Evolutionary conservation across 192 early-diverging fungal genomes (phyloP).

Genomic region (Podila verticillata): DNA sequence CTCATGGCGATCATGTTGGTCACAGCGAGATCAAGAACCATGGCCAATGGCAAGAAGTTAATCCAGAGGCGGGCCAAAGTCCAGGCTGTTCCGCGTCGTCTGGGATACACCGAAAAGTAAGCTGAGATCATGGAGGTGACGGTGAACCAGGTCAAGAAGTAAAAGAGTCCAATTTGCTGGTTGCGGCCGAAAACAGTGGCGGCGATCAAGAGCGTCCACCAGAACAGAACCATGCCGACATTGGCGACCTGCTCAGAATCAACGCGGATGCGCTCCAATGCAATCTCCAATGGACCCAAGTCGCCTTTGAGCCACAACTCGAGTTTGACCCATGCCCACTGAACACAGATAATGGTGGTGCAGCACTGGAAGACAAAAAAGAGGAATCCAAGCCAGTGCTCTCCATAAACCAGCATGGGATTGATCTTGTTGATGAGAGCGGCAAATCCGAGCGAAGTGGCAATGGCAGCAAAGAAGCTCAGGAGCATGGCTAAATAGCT

Average conservation of each 20-base stretch:
- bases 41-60: constrained; percentile 43
- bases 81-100: constrained; percentile 28
- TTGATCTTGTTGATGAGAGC: constrained; percentile 41
- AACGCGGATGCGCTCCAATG: constrained; percentile 37
- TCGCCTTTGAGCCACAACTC: constrained; percentile 38
- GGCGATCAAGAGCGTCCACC: constrained; percentile 53
- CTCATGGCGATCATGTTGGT: constrained; percentile 55
- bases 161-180: constrained; percentile 47
- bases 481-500: constrained; percentile 28
- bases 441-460: constrained; percentile 31
- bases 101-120: constrained; percentile 25
- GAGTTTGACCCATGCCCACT: constrained; percentile 34
- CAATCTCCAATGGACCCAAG: constrained; percentile 25
- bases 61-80: constrained; percentile 43
- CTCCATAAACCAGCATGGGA: constrained; percentile 52
- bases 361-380: constrained; percentile 40
- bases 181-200: constrained; percentile 32
- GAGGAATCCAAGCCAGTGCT: constrained; percentile 37
- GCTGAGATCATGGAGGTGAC: constrained; percentile 40
- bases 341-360: constrained; percentile 31
- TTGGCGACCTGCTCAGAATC: constrained; percentile 44
- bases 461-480: constrained; percentile 28
- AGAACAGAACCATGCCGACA: constrained; percentile 53
- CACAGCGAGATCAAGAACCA: constrained; percentile 54
- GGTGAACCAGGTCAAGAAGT: constrained; percentile 54